Evolutionary conservation across 495 filamentous ascomycete species (phyloP), one percentile per base, ranked within the genome.

Genomic region (Penicillium crystallinum): DNA sequence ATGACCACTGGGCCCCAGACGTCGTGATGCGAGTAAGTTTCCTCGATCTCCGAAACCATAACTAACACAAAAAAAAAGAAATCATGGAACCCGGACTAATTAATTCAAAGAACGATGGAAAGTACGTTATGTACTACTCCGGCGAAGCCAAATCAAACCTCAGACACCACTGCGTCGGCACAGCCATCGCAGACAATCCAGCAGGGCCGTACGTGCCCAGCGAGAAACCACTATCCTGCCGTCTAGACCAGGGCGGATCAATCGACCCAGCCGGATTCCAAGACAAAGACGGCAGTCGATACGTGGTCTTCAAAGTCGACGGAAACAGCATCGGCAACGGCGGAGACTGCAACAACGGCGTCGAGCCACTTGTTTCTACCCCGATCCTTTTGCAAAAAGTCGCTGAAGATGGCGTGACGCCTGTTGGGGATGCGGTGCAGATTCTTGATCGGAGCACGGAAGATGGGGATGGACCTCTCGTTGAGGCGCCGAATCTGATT

Each of bases 351-450:
- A 70, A 75, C 39, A 86, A 84, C 60, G 71, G 68, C 17, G 62
- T 78, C 17, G 59, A 53, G 6, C 77, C 79, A 1, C 61, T 73
- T 9, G 64, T 70, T 6, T 50, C 71, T 5, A 86, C 83, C 6
- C 83, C 83, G 0, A 78, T 86, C 45, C 69, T 85, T 69, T 67
- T 86, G 14, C 83, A 86, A 56, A 65, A 77, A 52, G 73, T 86
- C 4, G 46, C 49, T 2, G 49, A 50, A 0, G 78, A 86, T 52
- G 84, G 76, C 0, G 55, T 77, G 22, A 82, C 77, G 2, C 65
- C 64, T 4, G 55, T 79, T 19, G 84, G 80, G 12, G 65, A 73
- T 19, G 56, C 79, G 0, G 69, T 81, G 23, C 55, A 73, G 61
- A 69, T 88, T 12, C 65, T 87, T 10, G 78, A 82, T 53, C 77